Percentiles rank a stretch among this genome's conserved stretches.
Evolutionary conservation across 805 yeast genomes (phyloP).

Genomic region (Ogataea dorogensis): DNA sequence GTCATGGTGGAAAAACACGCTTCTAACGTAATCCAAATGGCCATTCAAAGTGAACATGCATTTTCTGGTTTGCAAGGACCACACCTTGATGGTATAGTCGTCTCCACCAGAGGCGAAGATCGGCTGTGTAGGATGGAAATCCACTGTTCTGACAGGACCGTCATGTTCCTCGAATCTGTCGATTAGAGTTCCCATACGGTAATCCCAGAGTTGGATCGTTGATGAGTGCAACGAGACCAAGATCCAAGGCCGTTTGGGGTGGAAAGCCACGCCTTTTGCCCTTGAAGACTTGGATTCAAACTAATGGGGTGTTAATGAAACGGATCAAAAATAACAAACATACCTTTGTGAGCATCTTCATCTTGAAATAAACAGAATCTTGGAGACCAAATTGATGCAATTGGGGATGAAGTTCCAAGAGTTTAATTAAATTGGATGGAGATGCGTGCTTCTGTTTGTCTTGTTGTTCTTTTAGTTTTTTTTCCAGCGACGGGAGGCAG

Average conservation of each 20-base stretch:
- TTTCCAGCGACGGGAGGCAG: constrained; percentile 6
- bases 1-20: constrained; percentile 91
- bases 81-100: constrained; percentile 90
- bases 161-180: constrained; percentile 97
- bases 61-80: constrained; percentile 91
- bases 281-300: constrained; percentile 97
- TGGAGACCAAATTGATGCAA: constrained; percentile 7
- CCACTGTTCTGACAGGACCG: constrained; percentile 95
- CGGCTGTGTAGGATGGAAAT: constrained; percentile 98
- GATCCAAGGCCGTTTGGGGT: constrained; percentile 94
- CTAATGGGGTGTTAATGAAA: constrained; percentile 35
- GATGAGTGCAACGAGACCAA: constrained; percentile 92
- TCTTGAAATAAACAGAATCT: constrained; percentile 36
- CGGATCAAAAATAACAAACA: constrained; percentile 28
- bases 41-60: constrained; percentile 90
- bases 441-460: constrained; percentile 14
- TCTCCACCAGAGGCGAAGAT: constrained; percentile 97
- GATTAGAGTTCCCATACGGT: constrained; percentile 96
- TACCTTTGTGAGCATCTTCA: constrained; percentile 83
- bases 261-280: constrained; percentile 97
- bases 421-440: constrained; percentile 5
- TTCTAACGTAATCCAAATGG: constrained; percentile 92
- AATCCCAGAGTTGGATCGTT: constrained; percentile 99
- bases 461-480: constrained; percentile 15
- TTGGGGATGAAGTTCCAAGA: constrained; percentile 8